Conservation (phyloP, 2,329 filamentous ascomycete species). For the Phoma sp. region DNA sequence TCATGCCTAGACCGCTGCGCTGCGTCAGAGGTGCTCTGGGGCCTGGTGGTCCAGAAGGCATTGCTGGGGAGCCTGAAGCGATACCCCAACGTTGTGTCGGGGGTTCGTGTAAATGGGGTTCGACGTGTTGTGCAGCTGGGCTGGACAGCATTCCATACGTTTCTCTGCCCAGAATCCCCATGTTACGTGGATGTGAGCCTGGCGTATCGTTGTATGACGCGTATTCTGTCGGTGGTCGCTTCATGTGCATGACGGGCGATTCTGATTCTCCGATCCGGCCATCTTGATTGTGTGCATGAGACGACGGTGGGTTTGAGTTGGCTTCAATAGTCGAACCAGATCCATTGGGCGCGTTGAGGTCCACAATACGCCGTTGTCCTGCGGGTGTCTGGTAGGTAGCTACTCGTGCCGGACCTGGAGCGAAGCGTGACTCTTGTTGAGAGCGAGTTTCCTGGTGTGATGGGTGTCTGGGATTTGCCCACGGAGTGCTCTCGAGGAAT, state of each 20-base stretch:
- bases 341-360: slow-evolving; percentile 44
- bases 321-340: slow-evolving; percentile 50
- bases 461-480: slow-evolving; percentile 79
- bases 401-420: slow-evolving; percentile 32
- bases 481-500: slow-evolving; percentile 86
- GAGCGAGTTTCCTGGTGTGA: slow-evolving; percentile 45
- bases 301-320: slow-evolving; percentile 47
- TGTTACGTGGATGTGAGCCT: slow-evolving; percentile 33
- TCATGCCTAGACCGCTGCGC: slow-evolving; percentile 34
- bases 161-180: slow-evolving; percentile 32
- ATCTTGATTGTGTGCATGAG: slow-evolving; percentile 33
- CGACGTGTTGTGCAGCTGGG: slow-evolving; percentile 34
- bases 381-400: slow-evolving; percentile 46
- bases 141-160: slow-evolving; percentile 40
- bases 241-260: slow-evolving; percentile 48
- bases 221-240: slow-evolving; percentile 41
- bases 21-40: slow-evolving; percentile 38
- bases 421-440: slow-evolving; percentile 46
- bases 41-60: slow-evolving; percentile 27
- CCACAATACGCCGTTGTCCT: slow-evolving; percentile 43
- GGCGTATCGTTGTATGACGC: slow-evolving; percentile 33
- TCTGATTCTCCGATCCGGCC: slow-evolving; percentile 41
- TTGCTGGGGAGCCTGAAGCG: slow-evolving; percentile 18
- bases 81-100: slow-evolving; percentile 32
- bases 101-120: slow-evolving; percentile 32